Conservation (phyloP, 176 grass and related monocot genomes). For the Eremochloa ophiuroides region DNA sequence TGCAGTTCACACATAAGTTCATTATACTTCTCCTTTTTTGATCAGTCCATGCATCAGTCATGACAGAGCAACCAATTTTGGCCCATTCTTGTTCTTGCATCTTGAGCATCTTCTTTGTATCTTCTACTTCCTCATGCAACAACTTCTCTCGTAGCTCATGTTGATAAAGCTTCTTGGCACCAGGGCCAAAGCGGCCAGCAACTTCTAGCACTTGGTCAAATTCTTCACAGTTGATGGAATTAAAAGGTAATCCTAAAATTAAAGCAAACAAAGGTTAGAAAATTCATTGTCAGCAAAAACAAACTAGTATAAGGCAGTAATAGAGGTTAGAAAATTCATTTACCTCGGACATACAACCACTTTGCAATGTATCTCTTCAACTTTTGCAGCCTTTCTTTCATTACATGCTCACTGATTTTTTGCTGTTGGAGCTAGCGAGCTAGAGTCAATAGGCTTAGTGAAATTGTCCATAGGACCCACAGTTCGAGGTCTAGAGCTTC, state of each 20-base stretch:
- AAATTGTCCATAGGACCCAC: background rate
- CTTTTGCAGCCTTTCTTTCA: background rate
- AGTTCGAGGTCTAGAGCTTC: fast-evolving
- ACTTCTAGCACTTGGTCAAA: background rate
- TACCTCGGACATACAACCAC: conserved; percentile 2
- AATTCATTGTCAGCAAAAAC: too few species aligned
- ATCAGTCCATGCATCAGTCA: conserved; percentile 26
- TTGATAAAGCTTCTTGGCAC: background rate
- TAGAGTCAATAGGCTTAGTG: background rate
- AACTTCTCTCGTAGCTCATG: background rate
- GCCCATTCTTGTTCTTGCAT: background rate
- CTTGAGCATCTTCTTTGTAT: background rate
- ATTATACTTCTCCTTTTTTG: background rate
- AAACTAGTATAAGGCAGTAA: too few species aligned
- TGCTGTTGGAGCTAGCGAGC: background rate
- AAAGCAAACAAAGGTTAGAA: too few species aligned
- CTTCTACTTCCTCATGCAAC: background rate
- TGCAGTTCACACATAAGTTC: background rate
- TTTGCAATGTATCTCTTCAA: background rate
- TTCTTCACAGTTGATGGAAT: background rate
- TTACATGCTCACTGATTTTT: background rate
- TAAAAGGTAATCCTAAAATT: background rate
- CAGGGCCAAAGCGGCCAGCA: background rate
- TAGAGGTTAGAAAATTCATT: too few species aligned
- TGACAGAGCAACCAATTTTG: background rate